Conservation (phyloP, 1,284 basidiomycete genomes). For the Thecaphora frezii region DNA sequence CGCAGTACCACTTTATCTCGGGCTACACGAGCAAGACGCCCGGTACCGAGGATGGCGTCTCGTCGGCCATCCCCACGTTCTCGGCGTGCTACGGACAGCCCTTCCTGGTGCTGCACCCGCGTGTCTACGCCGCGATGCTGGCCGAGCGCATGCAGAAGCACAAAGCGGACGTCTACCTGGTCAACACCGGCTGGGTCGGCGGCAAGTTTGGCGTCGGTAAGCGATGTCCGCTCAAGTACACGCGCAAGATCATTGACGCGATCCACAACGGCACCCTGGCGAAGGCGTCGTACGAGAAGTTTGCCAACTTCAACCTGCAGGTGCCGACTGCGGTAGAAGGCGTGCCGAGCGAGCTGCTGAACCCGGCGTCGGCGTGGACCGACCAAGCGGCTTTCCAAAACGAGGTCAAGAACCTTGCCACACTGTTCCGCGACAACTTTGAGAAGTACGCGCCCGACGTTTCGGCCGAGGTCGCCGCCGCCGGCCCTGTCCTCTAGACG, state of each 20-base stretch:
- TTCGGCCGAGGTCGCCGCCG: slow-evolving; percentile 44
- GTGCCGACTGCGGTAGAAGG: slow-evolving; percentile 45
- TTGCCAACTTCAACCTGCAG: slow-evolving; percentile 61
- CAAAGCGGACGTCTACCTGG: slow-evolving; percentile 93
- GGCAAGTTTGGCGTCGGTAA: slow-evolving; percentile 79
- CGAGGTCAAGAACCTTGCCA: slow-evolving; percentile 57
- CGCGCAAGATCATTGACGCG: slow-evolving; percentile 91
- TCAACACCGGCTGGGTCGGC: slow-evolving; percentile 98
- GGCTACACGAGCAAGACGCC: slow-evolving; percentile 85
- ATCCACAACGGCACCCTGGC: slow-evolving; percentile 91
- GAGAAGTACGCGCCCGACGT: slow-evolving; percentile 56
- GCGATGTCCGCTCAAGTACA: slow-evolving; percentile 64
- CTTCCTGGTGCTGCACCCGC: slow-evolving; percentile 89
- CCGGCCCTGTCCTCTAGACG: slow-evolving; percentile 40
- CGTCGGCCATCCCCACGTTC: slow-evolving; percentile 98
- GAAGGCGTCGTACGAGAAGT: slow-evolving; percentile 82
- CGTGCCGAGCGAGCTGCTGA: slow-evolving; percentile 49
- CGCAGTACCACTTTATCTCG: slow-evolving; percentile 71
- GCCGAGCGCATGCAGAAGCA: slow-evolving; percentile 89
- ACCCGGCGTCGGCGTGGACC: slow-evolving; percentile 51
- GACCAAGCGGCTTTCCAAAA: slow-evolving; percentile 46
- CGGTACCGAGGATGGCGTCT: slow-evolving; percentile 95
- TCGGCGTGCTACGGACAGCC: slow-evolving; percentile 98
- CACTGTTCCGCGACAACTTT: slow-evolving; percentile 58
- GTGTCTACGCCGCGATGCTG: slow-evolving; percentile 90